Evolutionary conservation across 140 eudicot species (phyloP), one percentile per base, ranked within the genome.

Genomic region (Anethum foeniculum): DNA sequence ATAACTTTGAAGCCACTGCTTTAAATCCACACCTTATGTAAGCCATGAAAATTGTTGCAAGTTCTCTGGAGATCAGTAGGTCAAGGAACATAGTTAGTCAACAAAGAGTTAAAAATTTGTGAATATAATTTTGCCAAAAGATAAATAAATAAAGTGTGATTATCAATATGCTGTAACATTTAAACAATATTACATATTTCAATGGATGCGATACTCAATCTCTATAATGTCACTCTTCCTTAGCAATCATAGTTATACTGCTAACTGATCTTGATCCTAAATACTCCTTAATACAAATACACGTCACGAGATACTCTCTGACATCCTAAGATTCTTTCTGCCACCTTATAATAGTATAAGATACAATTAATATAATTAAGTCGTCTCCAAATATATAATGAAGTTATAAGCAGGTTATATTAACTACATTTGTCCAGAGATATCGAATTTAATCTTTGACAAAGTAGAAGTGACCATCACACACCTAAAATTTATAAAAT

Each of bases 11-110:
- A 19, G 88, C 85, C 68, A 88, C 83, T 34, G 84, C 77, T 79
- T 89, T 89, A 13, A 90, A 80, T 75, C 92, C 92, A 76, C 86
- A 88, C 84, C 88, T 86, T 85, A 89, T 84, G 81, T 79, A 90
- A 74, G 89, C 86, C 76, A 92, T 82, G 32, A 90, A 51, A 60
- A 88, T 85, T 5, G 91, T 88, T 9, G 87, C 90, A 82, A 94
- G 89, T 86, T 94, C 98, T 79, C 98, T 94, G 91, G 90, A 89
- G 4, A 72, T 60, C 41, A 75, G 79, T 44, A 38, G 12, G 10
- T 14, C 79, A 75, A 62, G 7, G 71, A 62, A 58, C 34, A 25
- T 62, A 62, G 36, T 62, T 62, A 62, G 71, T 62, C 30, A 3
- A 62, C 7, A 27, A 27, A 27, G 71, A 62, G 36, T 62, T 9